Percentiles rank a stretch among this genome's conserved stretches.
Evolutionary conservation across 78 protist genomes (phyloP).

Genomic region (Trichosphaerium sp.): DNA sequence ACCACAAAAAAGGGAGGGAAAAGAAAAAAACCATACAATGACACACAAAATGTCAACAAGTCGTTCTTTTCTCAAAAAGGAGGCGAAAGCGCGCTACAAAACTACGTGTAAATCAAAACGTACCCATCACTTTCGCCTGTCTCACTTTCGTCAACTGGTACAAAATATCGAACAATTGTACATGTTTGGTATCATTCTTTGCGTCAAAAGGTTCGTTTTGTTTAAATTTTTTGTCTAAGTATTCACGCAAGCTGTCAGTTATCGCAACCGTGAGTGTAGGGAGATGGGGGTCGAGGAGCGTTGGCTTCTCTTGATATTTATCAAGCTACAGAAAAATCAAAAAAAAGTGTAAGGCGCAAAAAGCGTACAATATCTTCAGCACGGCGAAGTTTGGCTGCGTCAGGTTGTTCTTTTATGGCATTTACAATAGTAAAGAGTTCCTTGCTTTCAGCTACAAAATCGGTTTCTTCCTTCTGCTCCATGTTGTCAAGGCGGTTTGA

Average conservation of each 20-base stretch:
- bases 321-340: constrained; percentile 26
- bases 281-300: constrained; percentile 28
- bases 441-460: no score
- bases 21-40: background rate
- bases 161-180: background rate
- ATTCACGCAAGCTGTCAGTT: background rate
- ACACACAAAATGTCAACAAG: constrained; percentile 27
- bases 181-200: background rate
- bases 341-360: no score
- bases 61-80: constrained; percentile 22
- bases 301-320: constrained; percentile 44
- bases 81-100: constrained; percentile 6
- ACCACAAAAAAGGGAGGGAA: no score
- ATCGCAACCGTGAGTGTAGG: background rate
- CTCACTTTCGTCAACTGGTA: background rate
- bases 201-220: no score
- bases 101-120: background rate
- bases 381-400: no score
- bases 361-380: no score
- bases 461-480: no score
- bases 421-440: no score
- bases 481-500: no score
- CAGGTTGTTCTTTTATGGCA: no score
- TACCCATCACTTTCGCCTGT: background rate
- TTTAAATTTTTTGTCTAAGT: no score